Evolutionary conservation across 108 stramenopile genomes (phyloP).

Genomic region (Bacterosira constricta): DNA sequence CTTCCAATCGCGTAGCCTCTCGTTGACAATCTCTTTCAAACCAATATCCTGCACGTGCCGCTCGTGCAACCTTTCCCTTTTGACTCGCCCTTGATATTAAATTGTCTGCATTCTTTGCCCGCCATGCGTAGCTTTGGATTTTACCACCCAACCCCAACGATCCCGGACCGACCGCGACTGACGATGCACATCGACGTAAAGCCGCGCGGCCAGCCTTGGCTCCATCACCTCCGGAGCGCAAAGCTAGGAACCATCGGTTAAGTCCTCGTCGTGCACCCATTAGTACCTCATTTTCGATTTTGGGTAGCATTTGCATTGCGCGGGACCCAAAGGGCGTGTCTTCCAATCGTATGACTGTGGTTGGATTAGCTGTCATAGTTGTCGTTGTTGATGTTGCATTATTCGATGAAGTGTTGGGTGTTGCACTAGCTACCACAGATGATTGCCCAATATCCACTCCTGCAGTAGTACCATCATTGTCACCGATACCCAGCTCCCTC

Average conservation of each 20-base stretch:
- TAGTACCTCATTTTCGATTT: constrained; percentile 89
- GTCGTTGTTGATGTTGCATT: not conserved
- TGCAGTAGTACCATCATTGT: not conserved
- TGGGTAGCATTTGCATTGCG: constrained; percentile 84
- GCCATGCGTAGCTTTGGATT: constrained; percentile 81
- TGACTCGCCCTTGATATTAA: constrained; percentile 75
- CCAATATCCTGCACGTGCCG: constrained; percentile 83
- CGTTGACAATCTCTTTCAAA: constrained; percentile 82
- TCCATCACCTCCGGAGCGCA: constrained; percentile 89
- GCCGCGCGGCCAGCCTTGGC: constrained; percentile 87
- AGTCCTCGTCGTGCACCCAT: constrained; percentile 81
- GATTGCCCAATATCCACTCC: not conserved
- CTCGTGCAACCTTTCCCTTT: constrained; percentile 72
- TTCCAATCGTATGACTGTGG: constrained; percentile 59
- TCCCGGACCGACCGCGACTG: constrained; percentile 73
- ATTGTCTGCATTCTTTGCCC: constrained; percentile 88
- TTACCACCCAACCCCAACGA: constrained; percentile 81
- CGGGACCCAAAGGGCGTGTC: constrained; percentile 87
- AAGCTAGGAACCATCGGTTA: constrained; percentile 85
- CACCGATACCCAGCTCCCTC: constrained; percentile 13
- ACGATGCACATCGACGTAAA: constrained; percentile 70
- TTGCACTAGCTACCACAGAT: too few relatives aligned
- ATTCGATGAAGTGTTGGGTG: too few relatives aligned
- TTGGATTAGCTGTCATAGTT: constrained; percentile 23
- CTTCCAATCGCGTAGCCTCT: constrained; percentile 71